Evolutionary conservation across 208 protist species (phyloP).

Genomic region (Wallacemonas sp.): DNA sequence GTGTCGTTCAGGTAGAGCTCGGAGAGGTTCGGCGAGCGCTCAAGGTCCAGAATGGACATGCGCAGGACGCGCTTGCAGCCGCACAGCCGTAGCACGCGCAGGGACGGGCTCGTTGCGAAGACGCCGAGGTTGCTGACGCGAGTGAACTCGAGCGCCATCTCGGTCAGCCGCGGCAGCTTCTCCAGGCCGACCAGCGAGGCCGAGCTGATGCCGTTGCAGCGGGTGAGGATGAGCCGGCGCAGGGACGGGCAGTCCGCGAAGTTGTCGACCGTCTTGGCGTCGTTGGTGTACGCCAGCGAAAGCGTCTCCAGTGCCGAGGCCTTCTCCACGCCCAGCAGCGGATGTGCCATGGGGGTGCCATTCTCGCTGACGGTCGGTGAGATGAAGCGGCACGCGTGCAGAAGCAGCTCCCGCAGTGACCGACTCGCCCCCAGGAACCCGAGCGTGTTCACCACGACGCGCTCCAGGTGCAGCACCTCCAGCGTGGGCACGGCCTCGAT

Average conservation of each 20-base stretch:
- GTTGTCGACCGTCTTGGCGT: slow-evolving; percentile 38
- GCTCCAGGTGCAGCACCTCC: slow-evolving; percentile 63
- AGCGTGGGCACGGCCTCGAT: slow-evolving; percentile 45
- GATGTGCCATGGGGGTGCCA: background rate
- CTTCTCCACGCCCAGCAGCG: slow-evolving; percentile 44
- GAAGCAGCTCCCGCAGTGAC: slow-evolving; percentile 42
- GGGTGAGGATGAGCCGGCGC: slow-evolving; percentile 46
- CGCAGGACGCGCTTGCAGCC: slow-evolving; percentile 65
- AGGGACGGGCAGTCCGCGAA: slow-evolving; percentile 41
- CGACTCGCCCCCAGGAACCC: slow-evolving; percentile 42
- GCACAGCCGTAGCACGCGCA: slow-evolving; percentile 45
- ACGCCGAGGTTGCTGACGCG: slow-evolving; percentile 45
- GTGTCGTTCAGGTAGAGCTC: slow-evolving; percentile 61
- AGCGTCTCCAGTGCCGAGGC: slow-evolving; percentile 42
- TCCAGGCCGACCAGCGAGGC: slow-evolving; percentile 43
- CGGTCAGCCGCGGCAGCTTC: slow-evolving; percentile 36
- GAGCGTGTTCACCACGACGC: slow-evolving; percentile 37
- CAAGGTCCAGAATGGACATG: slow-evolving; percentile 50
- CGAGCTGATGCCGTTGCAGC: slow-evolving; percentile 57
- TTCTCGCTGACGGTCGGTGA: background rate
- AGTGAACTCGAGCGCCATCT: slow-evolving; percentile 63
- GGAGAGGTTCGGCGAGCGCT: slow-evolving; percentile 33
- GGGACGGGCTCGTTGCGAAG: slow-evolving; percentile 27
- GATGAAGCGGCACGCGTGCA: slow-evolving; percentile 56
- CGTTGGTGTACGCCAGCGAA: slow-evolving; percentile 54